Base-by-base conservation (phyloP, 257 asterid species). In the Striga asiatica region DNA sequence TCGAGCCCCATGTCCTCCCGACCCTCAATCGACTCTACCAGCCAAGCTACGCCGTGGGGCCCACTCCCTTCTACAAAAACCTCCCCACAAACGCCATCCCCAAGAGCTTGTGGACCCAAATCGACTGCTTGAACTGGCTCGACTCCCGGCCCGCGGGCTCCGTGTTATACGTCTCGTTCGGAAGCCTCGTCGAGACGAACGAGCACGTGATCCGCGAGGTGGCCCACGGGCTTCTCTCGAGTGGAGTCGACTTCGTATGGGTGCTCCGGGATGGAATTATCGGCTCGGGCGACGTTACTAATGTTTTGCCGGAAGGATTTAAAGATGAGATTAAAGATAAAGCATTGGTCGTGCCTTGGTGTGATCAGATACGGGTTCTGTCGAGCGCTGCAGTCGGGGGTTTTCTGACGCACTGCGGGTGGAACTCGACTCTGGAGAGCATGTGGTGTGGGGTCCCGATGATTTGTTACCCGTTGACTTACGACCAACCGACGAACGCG, bases 261-360 rank as follows among this genome's bases (percentile, higher is more conserved):
- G 82, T 82, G 0, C 53, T 75, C 19, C 66, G 89, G 4, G 68
- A 67, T 13, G 81, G 71, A 23, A 73, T 70, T 11, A 66, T 68
- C 5, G 71, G 66, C 34, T 65, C 74, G 0, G 65, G 56, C 0
- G 80, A 67, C 39, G 24, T 8, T 1, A 46, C 66, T 0, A 53
- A 73, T 56, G 46, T 67, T 12, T 12, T 78, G 49, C 83, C 85
- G 0, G 31, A 2, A 1, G 82, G 77, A 18, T 72, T 65, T 0
- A 48, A 70, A 10, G 70, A 71, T 0, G 43, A 38, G 16, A 19
- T 62, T 18, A 62, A 24, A 19, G 66, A 72, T 21, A 58, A 50
- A 16, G 78, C 81, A 2, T 1, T 81, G 51, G 57, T 81, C 2
- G 66, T 81, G 42, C 73, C 81, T 0, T 78, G 89, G 85, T 81